Percentiles rank a stretch among this genome's conserved stretches.
phyloP scores from a whole-genome alignment of 305 asterid genomes.

The Fraxinus baroniana region DNA sequence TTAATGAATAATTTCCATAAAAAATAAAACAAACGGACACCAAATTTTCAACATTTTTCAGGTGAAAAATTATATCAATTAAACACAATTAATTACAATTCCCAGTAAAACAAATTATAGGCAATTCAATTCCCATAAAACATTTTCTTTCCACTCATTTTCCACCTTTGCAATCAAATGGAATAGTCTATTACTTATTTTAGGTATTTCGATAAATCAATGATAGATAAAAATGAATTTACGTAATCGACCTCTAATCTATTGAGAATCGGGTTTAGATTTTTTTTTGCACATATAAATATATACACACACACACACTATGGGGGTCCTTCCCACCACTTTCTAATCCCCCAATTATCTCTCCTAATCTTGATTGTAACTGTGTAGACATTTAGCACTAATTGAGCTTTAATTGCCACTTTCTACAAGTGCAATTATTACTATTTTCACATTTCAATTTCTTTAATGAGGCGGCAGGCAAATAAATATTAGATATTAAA shows the following conservation, averaged over 20 bases:
- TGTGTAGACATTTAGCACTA: slow-evolving; percentile 14
- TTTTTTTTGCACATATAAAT: neutral
- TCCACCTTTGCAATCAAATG: too few species aligned
- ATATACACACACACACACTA: neutral
- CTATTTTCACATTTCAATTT: neutral
- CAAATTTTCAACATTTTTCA: too few species aligned
- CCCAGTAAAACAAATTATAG: too few species aligned
- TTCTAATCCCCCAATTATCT: neutral
- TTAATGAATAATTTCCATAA: too few species aligned
- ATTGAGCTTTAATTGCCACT: neutral
- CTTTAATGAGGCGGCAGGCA: neutral
- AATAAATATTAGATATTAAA: neutral
- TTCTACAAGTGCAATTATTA: slow-evolving; percentile 4
- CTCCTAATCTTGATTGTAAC: neutral
- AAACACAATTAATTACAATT: too few species aligned
- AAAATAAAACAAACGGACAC: too few species aligned
- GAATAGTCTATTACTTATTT: too few species aligned
- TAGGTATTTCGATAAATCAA: neutral
- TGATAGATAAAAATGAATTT: neutral
- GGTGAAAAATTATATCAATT: too few species aligned
- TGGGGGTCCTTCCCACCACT: slow-evolving; percentile 1
- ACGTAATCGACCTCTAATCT: neutral
- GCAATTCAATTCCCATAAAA: too few species aligned
- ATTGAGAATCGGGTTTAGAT: neutral
- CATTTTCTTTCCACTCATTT: too few species aligned